Base-by-base conservation (phyloP, 2,329 filamentous ascomycete genomes). In the Pseudocercospora eumusae region DNA sequence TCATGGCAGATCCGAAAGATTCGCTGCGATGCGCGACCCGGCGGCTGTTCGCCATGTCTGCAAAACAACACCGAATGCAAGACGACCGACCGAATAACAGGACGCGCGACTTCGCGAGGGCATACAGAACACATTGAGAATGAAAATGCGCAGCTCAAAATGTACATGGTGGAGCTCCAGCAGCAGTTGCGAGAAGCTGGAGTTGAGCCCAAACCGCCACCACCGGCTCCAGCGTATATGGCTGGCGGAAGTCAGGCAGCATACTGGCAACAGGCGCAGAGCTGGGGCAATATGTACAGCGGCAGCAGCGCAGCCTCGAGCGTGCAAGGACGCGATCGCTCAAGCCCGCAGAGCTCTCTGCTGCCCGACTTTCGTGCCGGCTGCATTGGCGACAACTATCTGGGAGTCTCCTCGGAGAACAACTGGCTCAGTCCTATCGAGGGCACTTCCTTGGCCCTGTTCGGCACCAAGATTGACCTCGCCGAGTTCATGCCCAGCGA, bases 51-150 rank as follows among this genome's bases (percentile, higher is more conserved):
- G 64, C 89, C 91, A 70, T 96, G 92, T 79, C 80, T 86, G 69
- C 87, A 89, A 75, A 89, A 90, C 73, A 87, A 86, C 66, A 86
- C 89, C 69, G 85, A 90, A 72, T 96, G 92, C 78, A 88, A 86
- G 77, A 92, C 92, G 58, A 96, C 92, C 61, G 92, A 96, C 75
- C 87, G 92, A 69, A 91, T 95, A 72, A 93, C 90, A 3, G 90
- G 91, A 62, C 88, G 89, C 65, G 91, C 91, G 56, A 89, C 90
- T 63, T 86, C 87, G 61, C 83, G 92, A 69, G 92, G 92, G 57
- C 92, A 93, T 71, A 82, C 90, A 66, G 88, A 93, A 73, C 84
- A 88, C 68, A 81, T 95, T 60, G 91, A 96, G 76, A 83, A 84
- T 63, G 86, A 92, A 71, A 88, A 88, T 75, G 80, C 77, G n/a